Evolutionary conservation across 768 basidiomycete genomes (phyloP), one percentile per base, ranked within the genome.

Genomic region (Chalciporus sphaerocephalus): DNA sequence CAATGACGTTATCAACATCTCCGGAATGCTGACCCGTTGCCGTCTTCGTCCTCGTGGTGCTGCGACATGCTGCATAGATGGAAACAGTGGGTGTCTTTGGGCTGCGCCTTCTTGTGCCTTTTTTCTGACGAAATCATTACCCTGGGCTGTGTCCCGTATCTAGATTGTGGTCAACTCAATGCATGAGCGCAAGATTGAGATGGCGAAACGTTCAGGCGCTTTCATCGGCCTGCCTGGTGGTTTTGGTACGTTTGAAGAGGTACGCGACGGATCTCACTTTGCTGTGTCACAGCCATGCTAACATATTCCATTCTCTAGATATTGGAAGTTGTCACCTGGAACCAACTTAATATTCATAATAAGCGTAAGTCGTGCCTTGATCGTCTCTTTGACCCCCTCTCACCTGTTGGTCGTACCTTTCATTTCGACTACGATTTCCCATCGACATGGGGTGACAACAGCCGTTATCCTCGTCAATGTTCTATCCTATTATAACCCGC

Each of bases 221-320:
- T 99, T 99, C 56, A 70, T 97, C 38, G 90, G 83, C 10, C 70
- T 99, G 16, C 94, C 95, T 1, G 95, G 95, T 16, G 95, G 95
- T 0, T 96, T 82, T 59, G 95, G 95, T 9, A 97, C 94, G 0
- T 90, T 92, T 52, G 96, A 99, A 68, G 95, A 97, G 77, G 88
- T 66, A 47, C 5, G 45, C 12, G n/a, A 24, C 17, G n/a, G 15
- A 2, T 27, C 25, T 23, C 48, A 62, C 44, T 17, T n/a, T 9
- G 20, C 12, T 16, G 7, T 38, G 11, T 8, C n/a, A 10, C n/a
- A 16, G 25, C 37, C 46, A 17, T 28, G 6, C 32, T 53, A 35
- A 38, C 30, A 11, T 21, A 10, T 40, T 22, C 10, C 7, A 45
- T 38, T 49, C 38, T 7, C 5, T 52, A 91, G 87, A 68, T 91